These are phyloP conservation scores for Daucus carota DNA, from an alignment of 129 eudicot genomes.

Conservation along the genomic window DNA sequence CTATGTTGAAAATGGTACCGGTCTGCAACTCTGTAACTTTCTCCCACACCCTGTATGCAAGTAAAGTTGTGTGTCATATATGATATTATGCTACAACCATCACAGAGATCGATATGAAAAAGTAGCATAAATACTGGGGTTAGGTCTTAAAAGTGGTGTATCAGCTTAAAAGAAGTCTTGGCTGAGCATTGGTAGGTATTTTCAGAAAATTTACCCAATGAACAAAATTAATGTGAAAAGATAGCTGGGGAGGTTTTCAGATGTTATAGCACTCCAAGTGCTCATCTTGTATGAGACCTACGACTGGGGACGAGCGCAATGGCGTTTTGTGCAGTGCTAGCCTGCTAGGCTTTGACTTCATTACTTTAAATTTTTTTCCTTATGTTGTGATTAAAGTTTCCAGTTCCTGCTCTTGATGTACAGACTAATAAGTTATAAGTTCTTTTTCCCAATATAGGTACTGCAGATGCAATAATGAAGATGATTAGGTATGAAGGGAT, in stretches of 20 bases:
- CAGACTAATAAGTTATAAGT: background rate
- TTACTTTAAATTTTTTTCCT: background rate
- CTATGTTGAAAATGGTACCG: background rate
- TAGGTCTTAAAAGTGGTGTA: background rate
- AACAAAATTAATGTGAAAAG: background rate
- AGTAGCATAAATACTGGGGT: background rate
- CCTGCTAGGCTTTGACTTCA: background rate
- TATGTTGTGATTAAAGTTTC: background rate
- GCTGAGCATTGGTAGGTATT: background rate
- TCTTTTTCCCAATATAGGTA: conserved; percentile 41
- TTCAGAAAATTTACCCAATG: background rate
- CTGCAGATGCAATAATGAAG: conserved; percentile 77
- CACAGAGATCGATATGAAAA: background rate
- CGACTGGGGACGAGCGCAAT: background rate
- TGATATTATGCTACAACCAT: background rate
- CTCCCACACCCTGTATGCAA: background rate
- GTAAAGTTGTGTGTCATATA: background rate
- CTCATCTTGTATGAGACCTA: background rate
- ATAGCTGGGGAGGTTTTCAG: background rate
- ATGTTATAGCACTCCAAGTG: background rate
- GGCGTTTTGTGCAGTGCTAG: background rate
- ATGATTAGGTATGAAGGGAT: conserved; percentile 85
- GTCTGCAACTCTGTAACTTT: background rate
- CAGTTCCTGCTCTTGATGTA: background rate
- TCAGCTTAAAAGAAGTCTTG: background rate